Evolutionary conservation across 2,329 filamentous ascomycete species (phyloP).

Genomic region (Colletotrichum plurivorum): DNA sequence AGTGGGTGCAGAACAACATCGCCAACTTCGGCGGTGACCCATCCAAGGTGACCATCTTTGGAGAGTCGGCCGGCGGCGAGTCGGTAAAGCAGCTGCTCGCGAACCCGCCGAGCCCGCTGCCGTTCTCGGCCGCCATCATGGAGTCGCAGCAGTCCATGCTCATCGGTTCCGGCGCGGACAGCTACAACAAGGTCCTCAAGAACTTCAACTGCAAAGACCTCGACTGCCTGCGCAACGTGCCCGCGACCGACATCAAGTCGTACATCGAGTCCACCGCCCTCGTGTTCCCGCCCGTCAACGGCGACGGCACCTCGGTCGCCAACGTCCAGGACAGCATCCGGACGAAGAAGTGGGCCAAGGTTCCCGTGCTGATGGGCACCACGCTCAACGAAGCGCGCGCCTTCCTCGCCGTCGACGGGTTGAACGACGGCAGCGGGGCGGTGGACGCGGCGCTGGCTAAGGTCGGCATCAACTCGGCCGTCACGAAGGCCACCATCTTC

Average conservation of each 20-base stretch:
- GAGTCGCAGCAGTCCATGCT: slow-evolving; percentile 35
- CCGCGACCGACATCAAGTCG: slow-evolving; percentile 25
- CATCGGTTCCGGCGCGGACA: slow-evolving; percentile 23
- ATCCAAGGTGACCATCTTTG: slow-evolving; percentile 72
- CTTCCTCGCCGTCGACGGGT: slow-evolving; percentile 12
- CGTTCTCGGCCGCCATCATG: slow-evolving; percentile 40
- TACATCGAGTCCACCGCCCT: slow-evolving; percentile 28
- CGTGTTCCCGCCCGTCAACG: slow-evolving; percentile 33
- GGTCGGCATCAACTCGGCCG: slow-evolving; percentile 4
- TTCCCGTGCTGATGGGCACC: slow-evolving; percentile 34
- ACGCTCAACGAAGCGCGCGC: slow-evolving; percentile 29
- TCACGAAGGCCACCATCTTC: slow-evolving; percentile 15
- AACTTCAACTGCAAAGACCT: slow-evolving; percentile 25
- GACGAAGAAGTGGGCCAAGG: slow-evolving; percentile 28
- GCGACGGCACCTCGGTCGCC: slow-evolving; percentile 22
- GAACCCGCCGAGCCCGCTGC: slow-evolving; percentile 45
- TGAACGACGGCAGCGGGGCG: background rate
- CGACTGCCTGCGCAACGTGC: slow-evolving; percentile 17
- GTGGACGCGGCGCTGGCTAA: background rate
- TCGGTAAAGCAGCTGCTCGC: slow-evolving; percentile 43
- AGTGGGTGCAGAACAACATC: slow-evolving; percentile 75
- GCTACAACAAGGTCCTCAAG: slow-evolving; percentile 30
- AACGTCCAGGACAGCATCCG: slow-evolving; percentile 29
- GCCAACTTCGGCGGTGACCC: slow-evolving; percentile 75
- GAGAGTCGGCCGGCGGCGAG: slow-evolving; percentile 68